These are phyloP conservation scores for Thuja plicata DNA, from an alignment of 83 land plant species.

Conservation along the genomic window DNA sequence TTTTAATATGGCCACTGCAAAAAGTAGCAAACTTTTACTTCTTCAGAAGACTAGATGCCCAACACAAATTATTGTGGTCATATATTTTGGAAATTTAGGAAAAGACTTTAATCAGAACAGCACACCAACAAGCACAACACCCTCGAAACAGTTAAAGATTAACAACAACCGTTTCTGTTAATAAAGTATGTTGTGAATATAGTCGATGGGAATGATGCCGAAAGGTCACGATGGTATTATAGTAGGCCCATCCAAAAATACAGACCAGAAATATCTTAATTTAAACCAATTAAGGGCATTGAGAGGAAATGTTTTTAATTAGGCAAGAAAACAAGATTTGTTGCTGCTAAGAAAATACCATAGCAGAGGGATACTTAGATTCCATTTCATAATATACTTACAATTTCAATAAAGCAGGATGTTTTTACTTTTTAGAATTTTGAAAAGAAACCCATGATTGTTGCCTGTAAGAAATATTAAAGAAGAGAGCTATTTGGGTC, in stretches of 20 bases:
- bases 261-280: not conserved
- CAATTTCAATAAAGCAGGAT: too few species aligned
- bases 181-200: too few species aligned
- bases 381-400: not conserved
- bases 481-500: not conserved
- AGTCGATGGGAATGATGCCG: too few species aligned
- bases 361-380: too few species aligned
- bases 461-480: too few species aligned
- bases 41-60: not conserved
- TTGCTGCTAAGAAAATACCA: too few species aligned
- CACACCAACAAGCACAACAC: not conserved
- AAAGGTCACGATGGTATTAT: too few species aligned
- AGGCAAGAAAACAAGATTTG: too few species aligned
- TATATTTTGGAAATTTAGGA: not conserved
- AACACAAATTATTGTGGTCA: not conserved
- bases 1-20: not conserved
- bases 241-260: too few species aligned
- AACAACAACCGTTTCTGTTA: too few species aligned
- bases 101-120: not conserved
- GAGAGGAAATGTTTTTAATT: too few species aligned
- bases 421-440: not conserved
- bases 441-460: too few species aligned
- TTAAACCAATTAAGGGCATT: not conserved
- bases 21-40: not conserved
- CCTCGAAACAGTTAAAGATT: not conserved